Conservation (phyloP, 306 rosid genomes). For the Sechiopsis laciniata region DNA sequence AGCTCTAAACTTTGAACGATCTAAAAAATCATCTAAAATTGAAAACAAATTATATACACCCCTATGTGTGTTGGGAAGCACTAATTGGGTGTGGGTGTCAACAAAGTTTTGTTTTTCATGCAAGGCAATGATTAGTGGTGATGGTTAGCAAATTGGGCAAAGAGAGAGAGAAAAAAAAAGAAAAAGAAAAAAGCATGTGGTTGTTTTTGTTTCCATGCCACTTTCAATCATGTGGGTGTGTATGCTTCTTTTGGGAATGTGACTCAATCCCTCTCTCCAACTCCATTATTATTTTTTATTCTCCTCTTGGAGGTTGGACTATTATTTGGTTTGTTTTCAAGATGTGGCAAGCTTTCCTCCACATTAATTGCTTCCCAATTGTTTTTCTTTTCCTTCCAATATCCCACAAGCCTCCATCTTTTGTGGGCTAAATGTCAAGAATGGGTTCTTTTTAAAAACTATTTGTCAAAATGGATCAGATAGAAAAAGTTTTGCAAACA, state of each 20-base stretch:
- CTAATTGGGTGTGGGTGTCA: conserved; percentile 54
- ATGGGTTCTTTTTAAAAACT: too few relatives aligned
- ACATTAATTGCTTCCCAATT: too few relatives aligned
- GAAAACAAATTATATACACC: too few relatives aligned
- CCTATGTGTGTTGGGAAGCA: conserved; percentile 29
- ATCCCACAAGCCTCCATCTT: too few relatives aligned
- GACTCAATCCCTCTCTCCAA: neutral
- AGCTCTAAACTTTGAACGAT: too few relatives aligned
- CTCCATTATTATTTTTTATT: neutral
- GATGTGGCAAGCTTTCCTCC: neutral
- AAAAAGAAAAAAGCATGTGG: neutral
- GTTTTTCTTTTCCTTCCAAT: too few relatives aligned
- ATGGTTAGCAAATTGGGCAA: conserved; percentile 10
- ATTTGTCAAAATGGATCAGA: too few relatives aligned
- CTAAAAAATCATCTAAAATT: too few relatives aligned
- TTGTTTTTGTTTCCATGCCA: conserved; percentile 14
- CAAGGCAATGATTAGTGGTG: conserved; percentile 30
- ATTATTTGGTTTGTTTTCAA: too few relatives aligned
- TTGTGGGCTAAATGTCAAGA: too few relatives aligned
- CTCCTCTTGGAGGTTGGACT: too few relatives aligned
- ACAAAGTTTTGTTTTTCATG: conserved; percentile 41
- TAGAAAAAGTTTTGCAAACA: too few relatives aligned
- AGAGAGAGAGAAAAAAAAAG: neutral
- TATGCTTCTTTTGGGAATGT: conserved; percentile 8
- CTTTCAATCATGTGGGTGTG: conserved; percentile 17